Base-by-base conservation (phyloP, 495 filamentous ascomycete genomes). In the Sporormia fimetaria region DNA sequence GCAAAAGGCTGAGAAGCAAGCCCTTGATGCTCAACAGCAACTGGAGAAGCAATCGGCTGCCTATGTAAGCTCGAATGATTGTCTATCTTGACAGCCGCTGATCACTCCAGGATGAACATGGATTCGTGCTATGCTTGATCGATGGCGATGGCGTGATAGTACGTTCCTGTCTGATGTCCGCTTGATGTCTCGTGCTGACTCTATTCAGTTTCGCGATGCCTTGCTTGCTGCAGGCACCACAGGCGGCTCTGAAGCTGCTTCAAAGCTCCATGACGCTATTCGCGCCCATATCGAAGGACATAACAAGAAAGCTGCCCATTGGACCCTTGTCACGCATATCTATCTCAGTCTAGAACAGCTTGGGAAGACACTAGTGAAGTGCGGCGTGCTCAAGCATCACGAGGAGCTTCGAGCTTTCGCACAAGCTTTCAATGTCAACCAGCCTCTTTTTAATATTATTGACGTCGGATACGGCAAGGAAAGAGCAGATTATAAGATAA, bases 391-490 rank as follows among this genome's bases (percentile, higher is more conserved):
- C 15, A 45, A 37, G 23, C 45, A 40, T 20, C 49, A 45, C 6
- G 31, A 41, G 28, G 57, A 64, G 15, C 37, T 62, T 6, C 35
- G 52, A 4, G 40, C 34, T 3, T 64, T 64, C 39, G 54, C 50
- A n/a, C 57, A 54, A 10, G 33, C 44, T 14, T 64, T 64, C 53
- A 51, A 52, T 15, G 42, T 56, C 22, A 58, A 58, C 36, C 61
- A 64, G 35, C 52, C 57, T 0, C 46, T 62, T 27, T 64, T 61
- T 54, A 61, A 42, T 44, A 55, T 64, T 43, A 51, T 64, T 32
- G 61, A 64, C 36, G 61, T 61, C 15, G 61, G 61, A 3, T 43
- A 42, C 25, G 61, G 61, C 24, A 64, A 64, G 39, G 61, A 64
- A 40, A 40, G 60, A 20, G 61, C 61, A 11, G 61, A 64, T 37